Conservation (phyloP, 176 grass and related monocot species). For the Hyparrhenia diplandra region DNA sequence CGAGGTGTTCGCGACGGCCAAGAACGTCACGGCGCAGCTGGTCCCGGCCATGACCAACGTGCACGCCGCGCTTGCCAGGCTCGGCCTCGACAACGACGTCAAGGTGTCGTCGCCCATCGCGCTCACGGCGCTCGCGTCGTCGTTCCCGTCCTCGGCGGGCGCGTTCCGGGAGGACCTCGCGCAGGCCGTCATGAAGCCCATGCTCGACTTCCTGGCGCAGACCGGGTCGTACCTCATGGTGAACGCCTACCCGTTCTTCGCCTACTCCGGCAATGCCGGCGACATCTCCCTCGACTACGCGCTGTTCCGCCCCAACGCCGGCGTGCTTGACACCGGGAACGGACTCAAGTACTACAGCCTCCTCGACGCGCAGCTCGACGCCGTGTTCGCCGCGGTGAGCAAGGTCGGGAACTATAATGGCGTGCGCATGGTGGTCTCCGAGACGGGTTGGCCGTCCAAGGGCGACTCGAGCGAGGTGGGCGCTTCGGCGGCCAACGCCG, state of each 20-base stretch:
- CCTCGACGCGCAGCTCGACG: slow-evolving; percentile 92
- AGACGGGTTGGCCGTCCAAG: slow-evolving; percentile 97
- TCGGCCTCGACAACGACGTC: slow-evolving; percentile 46
- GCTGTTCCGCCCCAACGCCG: slow-evolving; percentile 87
- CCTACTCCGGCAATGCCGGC: slow-evolving; percentile 62
- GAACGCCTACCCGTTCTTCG: slow-evolving; percentile 89
- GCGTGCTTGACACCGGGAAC: slow-evolving; percentile 44
- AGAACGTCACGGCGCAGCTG: slow-evolving; percentile 50
- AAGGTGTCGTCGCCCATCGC: slow-evolving; percentile 93
- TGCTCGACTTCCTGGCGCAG: slow-evolving; percentile 62
- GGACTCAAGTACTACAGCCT: slow-evolving; percentile 87
- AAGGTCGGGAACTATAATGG: slow-evolving; percentile 31
- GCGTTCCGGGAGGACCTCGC: slow-evolving; percentile 67
- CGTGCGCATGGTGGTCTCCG: slow-evolving; percentile 69
- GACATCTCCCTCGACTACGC: slow-evolving; percentile 89
- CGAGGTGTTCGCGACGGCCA: slow-evolving; percentile 71
- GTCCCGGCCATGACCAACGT: slow-evolving; percentile 64
- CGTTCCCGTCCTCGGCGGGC: slow-evolving; percentile 78
- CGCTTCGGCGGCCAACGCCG: slow-evolving; percentile 50
- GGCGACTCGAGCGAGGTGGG: slow-evolving; percentile 59
- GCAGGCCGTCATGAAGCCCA: slow-evolving; percentile 61
- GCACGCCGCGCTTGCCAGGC: slow-evolving; percentile 33
- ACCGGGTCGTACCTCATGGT: slow-evolving; percentile 73
- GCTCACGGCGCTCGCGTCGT: slow-evolving; percentile 58
- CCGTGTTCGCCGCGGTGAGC: slow-evolving; percentile 64